Evolutionary conservation across 2,329 filamentous ascomycete genomes (phyloP), one percentile per base, ranked within the genome.

Genomic region (Aureobasidium sp.): DNA sequence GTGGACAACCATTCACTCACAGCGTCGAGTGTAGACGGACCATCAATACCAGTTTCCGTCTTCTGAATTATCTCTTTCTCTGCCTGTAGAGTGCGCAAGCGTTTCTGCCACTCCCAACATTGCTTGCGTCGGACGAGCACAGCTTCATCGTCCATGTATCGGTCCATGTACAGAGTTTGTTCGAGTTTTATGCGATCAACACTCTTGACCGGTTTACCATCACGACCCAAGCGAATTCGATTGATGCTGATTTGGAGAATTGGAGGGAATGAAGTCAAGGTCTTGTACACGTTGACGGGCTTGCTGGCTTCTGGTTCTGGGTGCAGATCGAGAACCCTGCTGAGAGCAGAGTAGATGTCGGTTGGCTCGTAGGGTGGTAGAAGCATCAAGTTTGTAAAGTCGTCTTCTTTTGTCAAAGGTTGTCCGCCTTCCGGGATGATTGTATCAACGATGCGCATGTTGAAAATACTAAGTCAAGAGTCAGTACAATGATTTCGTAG

Each of bases 231-330:
- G 67, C 91, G 90, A 5, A 93, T 91, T 6, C 96, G 90, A 75
- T 97, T 94, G 40, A 99, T 93, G 70, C 94, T 92, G 51, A 99
- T 90, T 73, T 98, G 95, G 23, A 98, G 82, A 38, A 99, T 88
- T 0, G 95, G 94, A 0, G 96, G 94, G n/a, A 75, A 50, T 2
- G 66, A 61, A 1, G 66, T 59, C 18, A 97, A 93, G 1, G 92
- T 91, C 9, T 90, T 90, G 76, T 91, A 95, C 66, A 87, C 84
- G 78, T 85, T 80, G 66, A 88, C 79, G 74, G 88, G 73, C 27
- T 68, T 67, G 7, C 67, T 67, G 74, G 82, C 75, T n/a, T 88
- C 87, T 66, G 88, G 88, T 36, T 95, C 88, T 33, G 90, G 87
- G 71, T 96, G 91, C 54, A 91, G 88, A 72, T 97, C 94, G 74